phyloP scores from a whole-genome alignment of 345 rosid species.

The Populus tremula region DNA sequence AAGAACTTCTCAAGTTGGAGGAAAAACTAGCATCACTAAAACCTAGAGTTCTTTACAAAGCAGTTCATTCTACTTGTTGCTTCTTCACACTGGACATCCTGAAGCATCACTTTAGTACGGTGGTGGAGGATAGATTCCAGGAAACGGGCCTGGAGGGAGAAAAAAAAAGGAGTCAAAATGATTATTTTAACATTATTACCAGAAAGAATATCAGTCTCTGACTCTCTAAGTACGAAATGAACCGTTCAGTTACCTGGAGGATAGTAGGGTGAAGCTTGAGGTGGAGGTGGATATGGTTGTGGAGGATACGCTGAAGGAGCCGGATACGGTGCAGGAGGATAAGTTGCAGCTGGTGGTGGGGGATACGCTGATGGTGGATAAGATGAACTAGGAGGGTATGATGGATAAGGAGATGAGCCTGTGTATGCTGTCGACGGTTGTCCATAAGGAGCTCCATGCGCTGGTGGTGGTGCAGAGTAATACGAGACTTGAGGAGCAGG shows the following conservation, averaged over 20 bases:
- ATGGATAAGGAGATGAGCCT: slow-evolving; percentile 17
- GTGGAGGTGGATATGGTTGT: slow-evolving; percentile 24
- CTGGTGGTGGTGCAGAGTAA: neutral
- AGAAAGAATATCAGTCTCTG: neutral
- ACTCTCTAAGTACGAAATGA: neutral
- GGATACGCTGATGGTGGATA: slow-evolving; percentile 38
- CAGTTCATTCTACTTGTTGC: neutral
- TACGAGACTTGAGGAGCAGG: slow-evolving; percentile 1
- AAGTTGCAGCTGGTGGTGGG: slow-evolving; percentile 6
- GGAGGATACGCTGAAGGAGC: slow-evolving; percentile 31
- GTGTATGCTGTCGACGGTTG: slow-evolving; percentile 28
- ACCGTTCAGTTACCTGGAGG: slow-evolving; percentile 42
- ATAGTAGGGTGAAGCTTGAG: slow-evolving; percentile 46
- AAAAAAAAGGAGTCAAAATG: neutral
- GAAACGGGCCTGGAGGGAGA: slow-evolving; percentile 45
- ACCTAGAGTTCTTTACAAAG: neutral
- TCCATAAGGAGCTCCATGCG: slow-evolving; percentile 3
- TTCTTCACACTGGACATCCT: neutral
- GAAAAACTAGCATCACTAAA: neutral
- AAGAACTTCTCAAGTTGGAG: neutral
- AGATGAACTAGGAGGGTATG: slow-evolving; percentile 19
- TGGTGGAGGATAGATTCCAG: slow-evolving; percentile 57
- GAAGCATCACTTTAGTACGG: slow-evolving; percentile 41
- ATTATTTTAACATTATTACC: neutral
- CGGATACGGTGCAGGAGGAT: slow-evolving; percentile 23